Conservation (phyloP, 2,329 filamentous ascomycete species). For the Tolypocladium endophyticum region DNA sequence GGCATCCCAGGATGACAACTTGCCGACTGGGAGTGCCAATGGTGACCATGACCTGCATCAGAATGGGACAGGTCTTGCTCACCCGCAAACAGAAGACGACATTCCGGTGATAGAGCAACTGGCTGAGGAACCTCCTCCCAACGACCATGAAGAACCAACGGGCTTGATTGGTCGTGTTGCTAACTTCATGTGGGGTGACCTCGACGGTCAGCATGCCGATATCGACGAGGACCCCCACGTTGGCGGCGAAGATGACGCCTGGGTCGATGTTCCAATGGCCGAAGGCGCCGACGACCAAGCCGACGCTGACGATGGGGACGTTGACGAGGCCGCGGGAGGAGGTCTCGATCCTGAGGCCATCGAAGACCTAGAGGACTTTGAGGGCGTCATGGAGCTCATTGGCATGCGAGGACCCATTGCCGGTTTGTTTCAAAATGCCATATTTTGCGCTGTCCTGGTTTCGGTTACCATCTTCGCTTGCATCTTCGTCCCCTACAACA, state of each 20-base stretch:
- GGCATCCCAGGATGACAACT: background rate
- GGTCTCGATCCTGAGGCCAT: constrained; percentile 66
- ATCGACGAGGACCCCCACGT: constrained; percentile 25
- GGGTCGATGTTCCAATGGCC: constrained; percentile 11
- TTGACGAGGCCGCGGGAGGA: constrained; percentile 38
- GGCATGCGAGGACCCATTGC: constrained; percentile 91
- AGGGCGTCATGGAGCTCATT: constrained; percentile 90
- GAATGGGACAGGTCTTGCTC: background rate
- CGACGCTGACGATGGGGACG: constrained; percentile 34
- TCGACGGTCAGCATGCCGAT: constrained; percentile 19
- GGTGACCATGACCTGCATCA: no score
- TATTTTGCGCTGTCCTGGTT: constrained; percentile 88
- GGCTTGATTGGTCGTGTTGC: constrained; percentile 28
- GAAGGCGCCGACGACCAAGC: constrained; percentile 27
- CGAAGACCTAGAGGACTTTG: constrained; percentile 85
- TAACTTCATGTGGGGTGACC: constrained; percentile 52
- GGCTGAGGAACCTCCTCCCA: constrained; percentile 2
- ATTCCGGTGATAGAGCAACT: constrained; percentile 5
- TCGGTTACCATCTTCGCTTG: constrained; percentile 76
- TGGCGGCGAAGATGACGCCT: constrained; percentile 43
- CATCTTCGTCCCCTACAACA: constrained; percentile 84
- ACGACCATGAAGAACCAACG: constrained; percentile 7
- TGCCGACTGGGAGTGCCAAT: background rate
- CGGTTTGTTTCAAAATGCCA: constrained; percentile 84
- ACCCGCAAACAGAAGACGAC: background rate